These are phyloP conservation scores for Parafenestella ontariensis DNA, from an alignment of 2,329 filamentous ascomycete species.

Conservation along the genomic window DNA sequence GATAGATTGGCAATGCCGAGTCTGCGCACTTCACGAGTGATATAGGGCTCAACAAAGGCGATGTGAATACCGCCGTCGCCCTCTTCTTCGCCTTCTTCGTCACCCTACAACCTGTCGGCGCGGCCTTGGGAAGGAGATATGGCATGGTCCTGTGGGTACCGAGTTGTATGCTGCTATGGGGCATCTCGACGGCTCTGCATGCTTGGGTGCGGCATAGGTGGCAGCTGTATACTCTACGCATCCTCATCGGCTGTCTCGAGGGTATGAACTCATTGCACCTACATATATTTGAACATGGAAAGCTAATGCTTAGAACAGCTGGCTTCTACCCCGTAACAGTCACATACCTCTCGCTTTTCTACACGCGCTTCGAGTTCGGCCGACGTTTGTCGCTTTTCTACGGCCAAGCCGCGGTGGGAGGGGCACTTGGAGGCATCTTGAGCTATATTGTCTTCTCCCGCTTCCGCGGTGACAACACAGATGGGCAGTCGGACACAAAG, in stretches of 20 bases:
- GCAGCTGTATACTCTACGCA: constrained; percentile 56
- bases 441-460: constrained; percentile 58
- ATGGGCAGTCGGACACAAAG: constrained; percentile 9
- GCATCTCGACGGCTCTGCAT: constrained; percentile 57
- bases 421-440: constrained; percentile 63
- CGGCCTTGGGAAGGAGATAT: constrained; percentile 64
- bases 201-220: constrained; percentile 55
- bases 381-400: constrained; percentile 63
- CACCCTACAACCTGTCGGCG: constrained; percentile 63
- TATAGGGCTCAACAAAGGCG: constrained; percentile 59
- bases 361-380: constrained; percentile 65
- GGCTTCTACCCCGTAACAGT: constrained; percentile 67
- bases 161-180: constrained; percentile 63
- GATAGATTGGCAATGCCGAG: constrained; percentile 60
- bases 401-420: constrained; percentile 63
- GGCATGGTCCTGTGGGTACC: constrained; percentile 65
- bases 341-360: constrained; percentile 65
- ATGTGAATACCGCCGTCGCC: constrained; percentile 64
- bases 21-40: constrained; percentile 66
- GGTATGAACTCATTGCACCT: constrained; percentile 32
- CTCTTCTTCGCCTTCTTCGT: constrained; percentile 67
- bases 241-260: constrained; percentile 57
- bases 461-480: constrained; percentile 38
- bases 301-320: constrained; percentile 44
- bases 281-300: background rate